Evolutionary conservation across 352 stramenopile species (phyloP), one percentile per base, ranked within the genome.

Genomic region (Nothophytophthora sp.): DNA sequence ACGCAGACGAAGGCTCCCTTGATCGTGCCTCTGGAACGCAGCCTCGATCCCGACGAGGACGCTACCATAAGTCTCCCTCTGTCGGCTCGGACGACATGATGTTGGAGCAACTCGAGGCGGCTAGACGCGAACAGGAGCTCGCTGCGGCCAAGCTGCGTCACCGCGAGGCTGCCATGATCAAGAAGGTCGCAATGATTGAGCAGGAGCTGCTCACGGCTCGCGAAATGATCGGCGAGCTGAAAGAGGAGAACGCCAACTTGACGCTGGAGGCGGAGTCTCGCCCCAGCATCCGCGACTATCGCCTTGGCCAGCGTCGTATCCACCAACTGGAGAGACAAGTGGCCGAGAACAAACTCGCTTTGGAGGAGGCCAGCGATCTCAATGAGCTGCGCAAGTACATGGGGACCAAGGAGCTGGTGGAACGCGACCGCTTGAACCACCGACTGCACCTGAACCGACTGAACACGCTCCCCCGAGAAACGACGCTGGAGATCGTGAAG

Each of bases 221-320:
- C 16, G 77, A 91, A 34, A 77, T 62, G 3, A 86, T 94, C 22
- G 57, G 64, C 3, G 76, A 91, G 27, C 50, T 94, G 34, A 90
- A 87, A 55, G 81, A 94, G 28, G 81, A 93, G 40, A 92, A 94
- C 35, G 69, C 80, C 2, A 94, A 93, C 33, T 37, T 96, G 30
- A 70, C 63, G 16, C 36, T 92, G 15, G 86, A 94, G 44, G 73
- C 79, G 0, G 76, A 92, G 37, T 93, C 86, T 7, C 66, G 84
- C 19, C 84, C 86, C 30, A 92, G 73, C 39, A 95, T 96, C 49
- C 81, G 80, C 15, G 84, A 93, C 39, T 95, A 92, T 44, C 66
- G 87, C 6, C 52, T 84, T 4, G 64, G 66, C 25, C 81, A 93
- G 58, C 79, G 81, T 0, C 82, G 86, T 3, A 81, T 92, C 33